Percentiles rank a stretch among this genome's conserved stretches.
Evolutionary conservation across 148 eudicot species (phyloP).

Genomic region (Rhododendron griersonianum): DNA sequence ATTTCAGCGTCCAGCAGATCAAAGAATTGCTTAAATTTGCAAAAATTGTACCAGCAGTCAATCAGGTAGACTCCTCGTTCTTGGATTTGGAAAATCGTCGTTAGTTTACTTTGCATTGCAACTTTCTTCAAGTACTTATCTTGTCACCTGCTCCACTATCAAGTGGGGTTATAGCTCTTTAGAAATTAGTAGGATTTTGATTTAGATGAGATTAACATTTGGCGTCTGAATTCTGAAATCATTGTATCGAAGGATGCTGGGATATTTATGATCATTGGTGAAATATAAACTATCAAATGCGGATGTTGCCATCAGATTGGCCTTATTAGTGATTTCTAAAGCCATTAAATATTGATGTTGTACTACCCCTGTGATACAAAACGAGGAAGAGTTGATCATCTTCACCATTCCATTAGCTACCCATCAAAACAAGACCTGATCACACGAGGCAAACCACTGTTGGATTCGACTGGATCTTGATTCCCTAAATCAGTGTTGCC

Average conservation of each 20-base stretch:
- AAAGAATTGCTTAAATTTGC: slow-evolving; percentile 31
- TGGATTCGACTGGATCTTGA: background rate
- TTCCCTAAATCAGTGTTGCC: background rate
- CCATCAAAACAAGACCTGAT: background rate
- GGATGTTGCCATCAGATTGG: background rate
- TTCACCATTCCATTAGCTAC: background rate
- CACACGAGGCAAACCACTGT: background rate
- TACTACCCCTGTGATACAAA: background rate
- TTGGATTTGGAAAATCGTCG: background rate
- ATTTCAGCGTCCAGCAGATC: slow-evolving; percentile 24
- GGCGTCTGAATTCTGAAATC: background rate
- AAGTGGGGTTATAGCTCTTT: background rate
- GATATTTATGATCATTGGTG: background rate
- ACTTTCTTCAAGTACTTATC: background rate
- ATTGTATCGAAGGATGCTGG: background rate
- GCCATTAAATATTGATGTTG: background rate
- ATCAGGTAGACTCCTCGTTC: slow-evolving; percentile 20
- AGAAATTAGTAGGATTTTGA: background rate
- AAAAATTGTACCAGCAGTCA: slow-evolving; percentile 28
- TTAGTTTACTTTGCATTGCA: background rate
- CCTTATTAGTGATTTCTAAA: background rate
- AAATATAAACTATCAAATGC: background rate
- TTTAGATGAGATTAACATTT: background rate
- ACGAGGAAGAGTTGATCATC: background rate
- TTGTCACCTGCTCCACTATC: background rate